Evolutionary conservation across 306 rosid species (phyloP).

Genomic region (Prunus persica): DNA sequence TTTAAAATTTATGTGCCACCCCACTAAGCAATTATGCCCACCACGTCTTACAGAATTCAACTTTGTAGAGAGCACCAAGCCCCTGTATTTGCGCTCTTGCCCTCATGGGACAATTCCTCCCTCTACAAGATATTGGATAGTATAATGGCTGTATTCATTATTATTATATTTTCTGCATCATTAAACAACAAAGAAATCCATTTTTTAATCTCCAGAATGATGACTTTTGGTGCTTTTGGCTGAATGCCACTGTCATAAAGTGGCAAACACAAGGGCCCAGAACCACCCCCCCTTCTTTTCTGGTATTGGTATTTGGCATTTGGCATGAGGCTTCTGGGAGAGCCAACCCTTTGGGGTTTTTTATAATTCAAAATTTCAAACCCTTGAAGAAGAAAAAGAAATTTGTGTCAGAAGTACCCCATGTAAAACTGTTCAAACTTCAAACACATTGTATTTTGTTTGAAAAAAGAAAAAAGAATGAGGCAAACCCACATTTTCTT

Average conservation of each 20-base stretch:
- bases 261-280: conserved; percentile 63
- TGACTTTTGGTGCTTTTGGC: conserved; percentile 18
- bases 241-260: conserved; percentile 30
- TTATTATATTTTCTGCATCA: conserved; percentile 7
- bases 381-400: background rate
- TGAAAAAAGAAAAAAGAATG: background rate
- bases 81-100: background rate
- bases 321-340: conserved; percentile 27
- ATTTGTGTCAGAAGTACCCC: conserved; percentile 8
- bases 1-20: conserved; percentile 7
- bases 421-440: background rate
- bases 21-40: background rate
- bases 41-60: conserved; percentile 4
- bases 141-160: conserved; percentile 1
- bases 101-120: background rate
- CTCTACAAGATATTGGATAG: background rate
- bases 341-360: conserved; percentile 9
- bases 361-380: conserved; percentile 15
- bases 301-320: conserved; percentile 21
- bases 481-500: background rate
- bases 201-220: conserved; percentile 24
- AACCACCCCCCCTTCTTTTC: background rate
- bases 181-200: conserved; percentile 19
- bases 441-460: too few species aligned
- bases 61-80: background rate